Conservation (phyloP, 163 green algal species). For the Dunaliella salina region DNA sequence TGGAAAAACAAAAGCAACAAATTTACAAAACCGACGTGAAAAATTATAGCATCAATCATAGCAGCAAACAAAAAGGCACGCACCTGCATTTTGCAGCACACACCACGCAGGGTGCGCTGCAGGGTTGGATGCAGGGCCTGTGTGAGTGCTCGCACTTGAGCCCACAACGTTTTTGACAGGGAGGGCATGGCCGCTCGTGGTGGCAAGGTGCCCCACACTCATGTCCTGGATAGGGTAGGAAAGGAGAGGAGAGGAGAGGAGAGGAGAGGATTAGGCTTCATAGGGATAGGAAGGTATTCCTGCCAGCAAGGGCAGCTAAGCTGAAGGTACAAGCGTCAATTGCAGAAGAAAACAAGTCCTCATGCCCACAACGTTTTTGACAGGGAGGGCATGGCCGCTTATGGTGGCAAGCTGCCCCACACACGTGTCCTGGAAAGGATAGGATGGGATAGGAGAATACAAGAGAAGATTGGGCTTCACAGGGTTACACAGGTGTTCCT, state of each 20-base stretch:
- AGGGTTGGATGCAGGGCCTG: not conserved
- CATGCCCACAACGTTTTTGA: not conserved
- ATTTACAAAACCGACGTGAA: too few relatives aligned
- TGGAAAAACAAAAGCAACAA: too few relatives aligned
- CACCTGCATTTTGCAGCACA: not conserved
- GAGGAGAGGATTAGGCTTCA: too few relatives aligned
- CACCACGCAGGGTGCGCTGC: constrained; percentile 1
- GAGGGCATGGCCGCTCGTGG: not conserved
- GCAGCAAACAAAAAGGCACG: too few relatives aligned
- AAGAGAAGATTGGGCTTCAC: too few relatives aligned
- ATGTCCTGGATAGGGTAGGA: not conserved
- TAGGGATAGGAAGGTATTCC: too few relatives aligned
- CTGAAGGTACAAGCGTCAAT: too few relatives aligned
- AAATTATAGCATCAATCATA: too few relatives aligned
- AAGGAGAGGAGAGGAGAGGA: not conserved
- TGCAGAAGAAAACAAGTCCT: too few relatives aligned
- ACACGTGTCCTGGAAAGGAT: not conserved
- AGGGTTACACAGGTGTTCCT: too few relatives aligned
- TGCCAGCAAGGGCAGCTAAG: too few relatives aligned
- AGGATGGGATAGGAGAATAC: too few relatives aligned
- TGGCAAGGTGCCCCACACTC: not conserved
- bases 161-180: not conserved
- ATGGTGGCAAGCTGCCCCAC: not conserved
- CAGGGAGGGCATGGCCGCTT: not conserved
- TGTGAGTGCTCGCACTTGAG: not conserved